These are phyloP conservation scores for Chenopodium suecicum DNA, from an alignment of 148 eudicot genomes.

Conservation along the genomic window DNA sequence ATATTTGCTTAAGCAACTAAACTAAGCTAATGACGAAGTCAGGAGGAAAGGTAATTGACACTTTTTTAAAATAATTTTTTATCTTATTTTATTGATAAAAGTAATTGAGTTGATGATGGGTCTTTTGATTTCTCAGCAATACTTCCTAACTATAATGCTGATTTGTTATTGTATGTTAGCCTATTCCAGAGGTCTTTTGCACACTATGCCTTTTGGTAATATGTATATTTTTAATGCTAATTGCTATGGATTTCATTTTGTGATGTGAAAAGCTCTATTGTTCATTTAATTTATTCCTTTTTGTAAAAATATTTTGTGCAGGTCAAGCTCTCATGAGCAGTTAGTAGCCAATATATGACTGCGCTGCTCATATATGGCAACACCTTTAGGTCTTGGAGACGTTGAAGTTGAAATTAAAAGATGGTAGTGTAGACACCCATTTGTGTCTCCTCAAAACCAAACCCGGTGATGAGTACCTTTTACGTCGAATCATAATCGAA, in stretches of 20 bases:
- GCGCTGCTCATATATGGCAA: slow-evolving; percentile 83
- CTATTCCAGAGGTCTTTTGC: no score
- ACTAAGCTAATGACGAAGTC: slow-evolving; percentile 4
- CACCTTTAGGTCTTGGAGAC: slow-evolving; percentile 88
- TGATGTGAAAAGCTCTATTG: neutral
- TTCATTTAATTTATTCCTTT: slow-evolving; percentile 1
- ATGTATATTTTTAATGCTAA: neutral
- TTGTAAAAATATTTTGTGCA: slow-evolving; percentile 26
- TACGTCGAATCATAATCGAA: no score
- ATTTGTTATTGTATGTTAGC: no score
- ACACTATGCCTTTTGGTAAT: neutral
- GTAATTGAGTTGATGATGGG: neutral
- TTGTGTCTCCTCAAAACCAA: no score
- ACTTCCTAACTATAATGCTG: neutral
- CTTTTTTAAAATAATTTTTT: neutral
- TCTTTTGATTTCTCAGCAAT: neutral
- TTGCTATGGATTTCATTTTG: neutral
- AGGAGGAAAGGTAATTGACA: slow-evolving; percentile 73
- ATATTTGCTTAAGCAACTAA: no score
- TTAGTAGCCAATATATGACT: slow-evolving; percentile 97
- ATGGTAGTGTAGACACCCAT: no score
- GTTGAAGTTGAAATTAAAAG: slow-evolving; percentile 74
- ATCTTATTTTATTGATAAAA: neutral
- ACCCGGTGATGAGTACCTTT: no score
- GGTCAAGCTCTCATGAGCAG: slow-evolving; percentile 96